Conservation (phyloP, 305 asterid species). For the Ajuga reptans region DNA sequence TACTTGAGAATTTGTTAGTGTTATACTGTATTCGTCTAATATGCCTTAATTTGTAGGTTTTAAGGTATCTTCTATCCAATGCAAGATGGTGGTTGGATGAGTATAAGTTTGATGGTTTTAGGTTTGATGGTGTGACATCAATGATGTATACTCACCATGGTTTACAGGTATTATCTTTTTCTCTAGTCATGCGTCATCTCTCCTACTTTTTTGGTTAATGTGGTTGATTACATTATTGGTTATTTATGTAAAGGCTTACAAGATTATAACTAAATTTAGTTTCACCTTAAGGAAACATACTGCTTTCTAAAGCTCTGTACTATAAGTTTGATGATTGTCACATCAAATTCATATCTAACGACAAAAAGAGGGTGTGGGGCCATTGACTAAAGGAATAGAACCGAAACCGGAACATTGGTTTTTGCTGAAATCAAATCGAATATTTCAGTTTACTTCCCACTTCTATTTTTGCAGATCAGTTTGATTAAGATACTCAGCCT, state of each 20-base stretch:
- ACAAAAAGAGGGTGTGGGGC: background rate
- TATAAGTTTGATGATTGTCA: background rate
- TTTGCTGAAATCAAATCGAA: background rate
- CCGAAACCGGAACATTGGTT: background rate
- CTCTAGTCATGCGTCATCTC: background rate
- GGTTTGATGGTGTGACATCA: conserved; percentile 99
- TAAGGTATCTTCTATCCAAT: conserved; percentile 89
- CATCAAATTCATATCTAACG: background rate
- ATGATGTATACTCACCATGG: conserved; percentile 99
- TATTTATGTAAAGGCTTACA: background rate
- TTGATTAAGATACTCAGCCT: background rate
- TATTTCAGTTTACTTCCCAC: background rate
- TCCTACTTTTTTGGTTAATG: conserved; percentile 2
- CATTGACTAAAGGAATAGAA: background rate
- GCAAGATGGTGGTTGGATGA: conserved; percentile 99
- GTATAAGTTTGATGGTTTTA: conserved; percentile 97
- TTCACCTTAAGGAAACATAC: background rate
- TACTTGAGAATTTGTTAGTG: background rate
- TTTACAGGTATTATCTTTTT: conserved; percentile 53
- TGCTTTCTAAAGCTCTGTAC: conserved; percentile 2
- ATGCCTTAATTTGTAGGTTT: conserved; percentile 48
- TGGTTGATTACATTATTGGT: conserved; percentile 12
- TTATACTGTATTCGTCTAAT: conserved; percentile 15
- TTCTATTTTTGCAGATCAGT: background rate
- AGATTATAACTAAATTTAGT: background rate